phyloP scores from a whole-genome alignment of 768 basidiomycete species.

The Panellus pusillus region DNA sequence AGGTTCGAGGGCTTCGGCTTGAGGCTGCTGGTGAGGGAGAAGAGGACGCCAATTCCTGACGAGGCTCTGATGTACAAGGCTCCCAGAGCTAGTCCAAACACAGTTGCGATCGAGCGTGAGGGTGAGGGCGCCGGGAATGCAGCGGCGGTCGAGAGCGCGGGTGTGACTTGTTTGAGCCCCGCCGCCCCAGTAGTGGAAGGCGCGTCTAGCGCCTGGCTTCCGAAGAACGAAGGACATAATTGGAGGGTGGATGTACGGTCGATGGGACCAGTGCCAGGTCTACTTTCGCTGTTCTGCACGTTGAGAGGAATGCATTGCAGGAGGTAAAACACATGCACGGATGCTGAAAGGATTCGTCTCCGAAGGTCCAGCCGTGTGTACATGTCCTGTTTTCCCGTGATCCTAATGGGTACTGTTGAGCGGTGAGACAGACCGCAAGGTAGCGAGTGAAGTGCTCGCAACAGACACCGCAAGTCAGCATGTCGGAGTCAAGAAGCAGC shows the following conservation, averaged over 20 bases:
- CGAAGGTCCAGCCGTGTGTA: conserved; percentile 48
- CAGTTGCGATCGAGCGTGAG: background rate
- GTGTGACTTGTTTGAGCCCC: no score
- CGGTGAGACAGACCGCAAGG: conserved; percentile 56
- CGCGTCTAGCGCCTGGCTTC: conserved; percentile 26
- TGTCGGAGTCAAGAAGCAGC: conserved; percentile 12
- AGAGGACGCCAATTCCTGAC: no score
- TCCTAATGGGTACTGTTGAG: background rate
- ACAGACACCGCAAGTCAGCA: conserved; percentile 64
- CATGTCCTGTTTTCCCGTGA: conserved; percentile 46
- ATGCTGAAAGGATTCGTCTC: conserved; percentile 51
- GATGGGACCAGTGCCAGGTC: conserved; percentile 52
- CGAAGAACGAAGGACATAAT: conserved; percentile 57
- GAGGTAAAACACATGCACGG: conserved; percentile 35
- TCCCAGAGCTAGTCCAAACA: no score
- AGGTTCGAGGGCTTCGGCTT: no score
- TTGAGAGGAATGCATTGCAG: background rate
- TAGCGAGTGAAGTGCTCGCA: conserved; percentile 50
- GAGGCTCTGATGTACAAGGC: no score
- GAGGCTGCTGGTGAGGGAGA: no score
- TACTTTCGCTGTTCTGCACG: conserved; percentile 37
- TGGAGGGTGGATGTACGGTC: conserved; percentile 55
- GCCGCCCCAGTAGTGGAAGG: background rate
- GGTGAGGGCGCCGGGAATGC: background rate
- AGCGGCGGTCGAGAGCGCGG: background rate